Percentiles rank a stretch among this genome's conserved stretches.
Conservation (phyloP, 1,284 basidiomycete species). For the Irpex rosettiformis region DNA sequence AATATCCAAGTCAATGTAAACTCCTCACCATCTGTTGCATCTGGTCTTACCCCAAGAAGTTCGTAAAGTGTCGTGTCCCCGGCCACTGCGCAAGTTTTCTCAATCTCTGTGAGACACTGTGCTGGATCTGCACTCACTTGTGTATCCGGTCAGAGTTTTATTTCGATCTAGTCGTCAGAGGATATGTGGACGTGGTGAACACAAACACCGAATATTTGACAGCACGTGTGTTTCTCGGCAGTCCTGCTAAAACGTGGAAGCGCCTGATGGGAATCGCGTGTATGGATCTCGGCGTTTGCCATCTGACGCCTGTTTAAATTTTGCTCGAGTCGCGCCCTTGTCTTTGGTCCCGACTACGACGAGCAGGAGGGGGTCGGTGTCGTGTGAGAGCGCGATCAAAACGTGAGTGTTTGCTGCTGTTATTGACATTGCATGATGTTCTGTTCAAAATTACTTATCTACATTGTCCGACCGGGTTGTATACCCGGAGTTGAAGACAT, state of each 20-base stretch:
- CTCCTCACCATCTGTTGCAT: slow-evolving; percentile 68
- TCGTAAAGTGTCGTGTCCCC: slow-evolving; percentile 79
- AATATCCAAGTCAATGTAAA: neutral
- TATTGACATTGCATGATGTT: slow-evolving; percentile 44
- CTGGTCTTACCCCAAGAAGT: slow-evolving; percentile 65
- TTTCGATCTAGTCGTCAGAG: neutral
- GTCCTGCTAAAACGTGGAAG: neutral
- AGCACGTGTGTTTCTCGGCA: neutral
- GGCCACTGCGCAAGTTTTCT: slow-evolving; percentile 47
- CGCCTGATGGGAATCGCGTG: neutral
- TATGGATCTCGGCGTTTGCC: neutral
- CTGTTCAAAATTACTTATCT: slow-evolving; percentile 61
- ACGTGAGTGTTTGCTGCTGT: slow-evolving; percentile 10
- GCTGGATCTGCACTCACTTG: slow-evolving; percentile 22
- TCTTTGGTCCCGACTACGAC: neutral
- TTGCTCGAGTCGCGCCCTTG: neutral
- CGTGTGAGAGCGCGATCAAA: neutral
- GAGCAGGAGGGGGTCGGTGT: neutral
- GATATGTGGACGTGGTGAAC: neutral
- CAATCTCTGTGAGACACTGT: neutral
- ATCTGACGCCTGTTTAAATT: neutral
- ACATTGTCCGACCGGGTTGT: slow-evolving; percentile 74
- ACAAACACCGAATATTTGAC: neutral
- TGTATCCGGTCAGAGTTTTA: neutral
- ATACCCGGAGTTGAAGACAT: slow-evolving; percentile 27